Evolutionary conservation across 805 yeast species (phyloP), one percentile per base, ranked within the genome.

Genomic region (Yamadazyma phyllophila): DNA sequence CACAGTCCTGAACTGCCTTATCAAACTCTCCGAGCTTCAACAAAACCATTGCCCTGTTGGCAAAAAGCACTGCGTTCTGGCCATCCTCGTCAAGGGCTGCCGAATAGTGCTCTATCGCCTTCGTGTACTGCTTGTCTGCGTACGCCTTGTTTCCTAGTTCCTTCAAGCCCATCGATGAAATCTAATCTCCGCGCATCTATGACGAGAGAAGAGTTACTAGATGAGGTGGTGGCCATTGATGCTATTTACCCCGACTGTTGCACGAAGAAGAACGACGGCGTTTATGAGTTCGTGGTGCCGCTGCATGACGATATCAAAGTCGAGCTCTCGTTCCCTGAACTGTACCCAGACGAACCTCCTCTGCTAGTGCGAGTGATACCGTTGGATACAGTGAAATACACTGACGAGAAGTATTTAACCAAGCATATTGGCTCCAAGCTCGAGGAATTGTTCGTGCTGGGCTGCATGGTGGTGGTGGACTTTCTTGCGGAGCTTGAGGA

Each of bases 201-300:
- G 65, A 54, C 61, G 7, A 60, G 68, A 1, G 77, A 77, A 48
- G 85, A 82, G 29, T 65, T 85, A 6, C 59, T 59, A 15, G 94
- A 88, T 44, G 99, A 92, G 58, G 64, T 88, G 14, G 82, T 78
- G 33, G 92, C 96, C 10, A 81, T 92, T 9, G 85, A 88, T 45
- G 94, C 97, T 3, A 92, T 94, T 10, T 92, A 81, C 58, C 97
- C 96, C 1, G 86, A 75, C 12, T 72, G 80, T 34, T 60, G 81
- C 30, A 63, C 65, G 3, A 56, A 54, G 20, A 43, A 74, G 7
- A 73, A 65, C 0, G 66, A 71, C 0, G 65, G 65, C 13, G 59
- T 76, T 3, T 71, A 72, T 47, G 76, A 76, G 37, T 69, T 85
- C 11, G 65, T 66, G 20, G 63, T 80, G 0, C 89, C 96, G 0